Base-by-base conservation (phyloP, 306 rosid genomes). In the Luffa acutangula region DNA sequence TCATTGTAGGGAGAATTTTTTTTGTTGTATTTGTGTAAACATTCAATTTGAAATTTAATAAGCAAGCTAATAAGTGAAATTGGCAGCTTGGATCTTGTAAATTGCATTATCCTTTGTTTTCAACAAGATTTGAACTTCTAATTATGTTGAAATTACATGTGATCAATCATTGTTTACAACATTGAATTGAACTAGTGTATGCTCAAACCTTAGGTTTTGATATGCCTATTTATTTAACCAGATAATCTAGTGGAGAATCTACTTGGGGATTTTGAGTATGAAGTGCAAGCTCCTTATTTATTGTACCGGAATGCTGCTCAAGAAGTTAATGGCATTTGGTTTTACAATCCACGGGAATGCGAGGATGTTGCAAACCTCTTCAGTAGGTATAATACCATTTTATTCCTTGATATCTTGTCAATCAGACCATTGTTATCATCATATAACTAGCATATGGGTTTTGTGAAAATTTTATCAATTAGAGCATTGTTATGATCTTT, bases 291-390 rank as follows among this genome's bases (percentile, higher is more conserved):
- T 77, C 98, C 98, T 31, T 94, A 94, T 87, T 85, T 94, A 33
- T 85, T 94, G 56, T 94, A 94, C 82, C 90, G 94, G 75, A 94
- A 94, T 87, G 95, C 94, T 21, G 85, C 93, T 18, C 98, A 94
- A 85, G 98, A 94, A 84, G 98, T 94, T 86, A 92, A 90, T 81
- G 98, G 98, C 81, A 92, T 94, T 83, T 94, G 98, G 98, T 94
- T 94, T 89, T 94, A 94, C 83, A 92, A 91, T 81, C 67, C 93
- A 66, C 97, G 92, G 33, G 98, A 94, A 85, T 90, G 94, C 83
- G 97, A 92, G 80, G 98, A 94, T 73, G 98, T 94, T 83, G 98
- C 96, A 52, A 87, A 89, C 85, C 97, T 94, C 79, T 94, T 94
- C 77, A 89, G 84, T 75, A 86, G 97, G 97, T 92, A 81, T 52